Base-by-base conservation (phyloP, 371 early-diverging fungal genomes). In the Basidiobolus heterosporus region DNA sequence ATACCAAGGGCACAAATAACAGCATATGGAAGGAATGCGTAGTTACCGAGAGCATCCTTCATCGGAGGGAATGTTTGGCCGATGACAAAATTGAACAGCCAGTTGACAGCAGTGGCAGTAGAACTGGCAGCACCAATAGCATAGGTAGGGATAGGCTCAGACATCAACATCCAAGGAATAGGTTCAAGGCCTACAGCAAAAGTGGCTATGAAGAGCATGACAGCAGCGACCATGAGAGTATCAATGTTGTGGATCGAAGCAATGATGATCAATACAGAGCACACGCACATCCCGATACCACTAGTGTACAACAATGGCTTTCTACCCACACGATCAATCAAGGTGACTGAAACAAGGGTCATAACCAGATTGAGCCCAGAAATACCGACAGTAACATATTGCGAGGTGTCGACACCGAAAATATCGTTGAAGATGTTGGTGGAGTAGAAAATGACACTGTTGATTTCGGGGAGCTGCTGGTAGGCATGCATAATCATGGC, bases 391-490 rank as follows among this genome's bases (percentile, higher is more conserved):
- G 74, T 63, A 50, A 69, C 64, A 51, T 67, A 67, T n/a, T 57
- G 50, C 9, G 74, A 66, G 44, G 55, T 63, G 19, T 57, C 57
- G 0, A 56, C 44, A 17, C 70, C 70, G 50, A 77, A 77, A 1
- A 65, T 59, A 22, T 49, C 48, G 9, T 39, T 54, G 36, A 64
- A 72, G 54, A 61, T 69, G 21, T 64, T 72, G 43, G 63, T 78
- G 51, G 69, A 76, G 58, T 82, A 91, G 53, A 80, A 73, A 55
- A 80, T 66, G 52, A 86, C 72, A 47, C 78, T 88, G 53, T 89
- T 89, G 67, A 94, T 85, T 30, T 89, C 91, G 23, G 79, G 73
- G 8, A 85, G 64, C 57, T 91, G 90, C 54, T 91, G 91, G 14
- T 58, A 51, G 3, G 61, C 57, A 40, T 73, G 72, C 16, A 76